Conservation (phyloP, 2,329 filamentous ascomycete species). For the Penicillium sp. region DNA sequence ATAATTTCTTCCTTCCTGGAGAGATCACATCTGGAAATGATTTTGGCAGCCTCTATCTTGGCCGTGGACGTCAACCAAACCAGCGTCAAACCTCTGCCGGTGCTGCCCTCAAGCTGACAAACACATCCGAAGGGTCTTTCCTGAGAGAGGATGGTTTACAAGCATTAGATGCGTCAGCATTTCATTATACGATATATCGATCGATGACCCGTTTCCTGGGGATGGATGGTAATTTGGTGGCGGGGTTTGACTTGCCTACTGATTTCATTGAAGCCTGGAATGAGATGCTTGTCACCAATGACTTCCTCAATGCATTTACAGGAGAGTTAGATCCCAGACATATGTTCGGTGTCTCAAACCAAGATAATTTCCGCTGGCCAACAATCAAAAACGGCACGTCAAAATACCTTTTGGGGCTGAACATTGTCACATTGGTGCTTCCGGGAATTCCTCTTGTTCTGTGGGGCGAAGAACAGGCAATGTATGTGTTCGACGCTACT, state of each 20-base stretch:
- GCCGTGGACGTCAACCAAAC: slow-evolving; percentile 59
- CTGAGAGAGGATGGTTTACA: slow-evolving; percentile 54
- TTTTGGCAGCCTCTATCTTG: slow-evolving; percentile 62
- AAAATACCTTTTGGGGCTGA: slow-evolving; percentile 58
- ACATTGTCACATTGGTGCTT: slow-evolving; percentile 59
- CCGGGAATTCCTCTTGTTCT: slow-evolving; percentile 62
- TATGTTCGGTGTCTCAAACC: slow-evolving; percentile 64
- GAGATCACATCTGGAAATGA: slow-evolving; percentile 65
- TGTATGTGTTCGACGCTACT: slow-evolving; percentile 64
- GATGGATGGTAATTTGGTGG: slow-evolving; percentile 57
- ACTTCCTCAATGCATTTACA: slow-evolving; percentile 61
- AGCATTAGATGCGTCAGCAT: slow-evolving; percentile 61
- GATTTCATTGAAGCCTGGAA: slow-evolving; percentile 60
- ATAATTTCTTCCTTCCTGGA: slow-evolving; percentile 65
- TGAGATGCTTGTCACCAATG: slow-evolving; percentile 58
- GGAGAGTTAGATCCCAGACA: slow-evolving; percentile 64
- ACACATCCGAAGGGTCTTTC: slow-evolving; percentile 47
- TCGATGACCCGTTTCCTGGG: slow-evolving; percentile 61
- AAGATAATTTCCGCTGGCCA: slow-evolving; percentile 67
- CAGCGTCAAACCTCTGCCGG: slow-evolving; percentile 53
- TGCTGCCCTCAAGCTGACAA: slow-evolving; percentile 51
- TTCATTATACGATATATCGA: slow-evolving; percentile 64
- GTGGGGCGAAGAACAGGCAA: slow-evolving; percentile 68
- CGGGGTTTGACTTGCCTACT: slow-evolving; percentile 54
- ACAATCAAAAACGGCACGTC: slow-evolving; percentile 58